Base-by-base conservation (phyloP, 1,139 yeast genomes). In the Blastobotrys indianensis region DNA sequence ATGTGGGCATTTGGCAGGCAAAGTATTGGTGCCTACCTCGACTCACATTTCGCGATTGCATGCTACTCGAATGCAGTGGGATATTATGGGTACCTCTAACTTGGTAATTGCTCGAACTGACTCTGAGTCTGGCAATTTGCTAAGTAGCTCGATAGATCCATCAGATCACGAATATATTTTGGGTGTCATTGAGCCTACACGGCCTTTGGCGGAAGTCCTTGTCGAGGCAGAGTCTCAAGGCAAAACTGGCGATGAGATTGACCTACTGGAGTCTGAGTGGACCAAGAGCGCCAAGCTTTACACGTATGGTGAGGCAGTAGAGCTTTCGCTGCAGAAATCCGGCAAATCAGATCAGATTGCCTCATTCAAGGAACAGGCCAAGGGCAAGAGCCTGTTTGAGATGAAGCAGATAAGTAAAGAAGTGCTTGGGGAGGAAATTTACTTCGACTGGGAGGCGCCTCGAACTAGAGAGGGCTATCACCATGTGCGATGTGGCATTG, bases 41-140 rank as follows among this genome's bases (percentile, higher is more conserved):
- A 76, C 79, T 17, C 82, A 79, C 52, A 63, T 79, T 35, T 67
- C 79, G 37, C 64, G 85, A 41, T 63, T 80, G 33, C 64, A 76
- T 32, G 82, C 85, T 8, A 76, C 82, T 1, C 69, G 85, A 53
- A 65, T 79, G 60, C 83, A 79, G 56, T 76, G 82, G 76, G 85
- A 79, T 61, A 67, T 80, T 36, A 75, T 79, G 81, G 80, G 80
- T 8, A 67, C 79, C 5, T 76, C 75, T 50, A 79, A 78, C 59
- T 61, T 79, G 52, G 60, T 78, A 20, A 78, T 79, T 65, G 82
- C 85, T 2, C 65, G 85, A 50, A 74, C 80, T 3, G 85, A 79
- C 56, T 73, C 82, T 15, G 80, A 78, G 55, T 75, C 80, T 42
- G 77, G 79, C 7, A 75, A 72, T 39, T 64, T 79, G 49, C 61